Evolutionary conservation across 2,329 filamentous ascomycete species (phyloP).

Genomic region (Aspergillus ochraceoroseus): DNA sequence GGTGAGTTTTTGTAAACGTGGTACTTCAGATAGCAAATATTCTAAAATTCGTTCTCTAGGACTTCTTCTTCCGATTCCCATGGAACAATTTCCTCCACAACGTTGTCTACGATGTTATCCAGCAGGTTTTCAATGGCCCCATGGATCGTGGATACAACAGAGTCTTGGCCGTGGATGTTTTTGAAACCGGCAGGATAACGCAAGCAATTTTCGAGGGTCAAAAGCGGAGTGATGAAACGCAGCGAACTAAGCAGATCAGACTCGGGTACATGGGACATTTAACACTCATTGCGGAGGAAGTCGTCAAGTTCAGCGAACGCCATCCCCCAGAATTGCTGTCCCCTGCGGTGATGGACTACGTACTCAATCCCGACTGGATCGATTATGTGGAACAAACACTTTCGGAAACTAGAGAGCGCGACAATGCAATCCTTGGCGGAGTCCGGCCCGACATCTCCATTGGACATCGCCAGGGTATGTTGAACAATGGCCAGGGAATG

Average conservation of each 20-base stretch:
- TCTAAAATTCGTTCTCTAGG: conserved; percentile 49
- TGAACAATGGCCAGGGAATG: conserved; percentile 56
- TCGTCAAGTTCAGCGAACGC: conserved; percentile 95
- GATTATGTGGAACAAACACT: conserved; percentile 90
- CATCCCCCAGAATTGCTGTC: conserved; percentile 85
- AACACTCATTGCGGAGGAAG: conserved; percentile 94
- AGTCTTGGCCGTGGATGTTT: conserved; percentile 82
- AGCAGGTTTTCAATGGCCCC: conserved; percentile 97
- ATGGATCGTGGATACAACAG: conserved; percentile 96
- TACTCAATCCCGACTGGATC: conserved; percentile 86
- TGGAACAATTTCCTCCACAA: conserved; percentile 99
- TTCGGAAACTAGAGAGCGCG: conserved; percentile 87
- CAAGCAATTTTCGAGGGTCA: conserved; percentile 90
- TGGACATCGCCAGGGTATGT: conserved; percentile 66
- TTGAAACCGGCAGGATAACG: conserved; percentile 84
- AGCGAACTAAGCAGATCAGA: conserved; percentile 77
- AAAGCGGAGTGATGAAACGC: conserved; percentile 76
- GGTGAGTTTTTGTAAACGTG: conserved; percentile 61
- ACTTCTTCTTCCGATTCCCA: conserved; percentile 96
- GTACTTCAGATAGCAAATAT: too few species aligned
- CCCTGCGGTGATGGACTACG: conserved; percentile 75
- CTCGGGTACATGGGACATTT: conserved; percentile 98
- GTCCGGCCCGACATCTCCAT: conserved; percentile 87
- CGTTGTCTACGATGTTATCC: conserved; percentile 96
- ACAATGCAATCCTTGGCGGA: conserved; percentile 96